phyloP scores from a whole-genome alignment of 2,329 filamentous ascomycete species.

The Cercospora zeina region DNA sequence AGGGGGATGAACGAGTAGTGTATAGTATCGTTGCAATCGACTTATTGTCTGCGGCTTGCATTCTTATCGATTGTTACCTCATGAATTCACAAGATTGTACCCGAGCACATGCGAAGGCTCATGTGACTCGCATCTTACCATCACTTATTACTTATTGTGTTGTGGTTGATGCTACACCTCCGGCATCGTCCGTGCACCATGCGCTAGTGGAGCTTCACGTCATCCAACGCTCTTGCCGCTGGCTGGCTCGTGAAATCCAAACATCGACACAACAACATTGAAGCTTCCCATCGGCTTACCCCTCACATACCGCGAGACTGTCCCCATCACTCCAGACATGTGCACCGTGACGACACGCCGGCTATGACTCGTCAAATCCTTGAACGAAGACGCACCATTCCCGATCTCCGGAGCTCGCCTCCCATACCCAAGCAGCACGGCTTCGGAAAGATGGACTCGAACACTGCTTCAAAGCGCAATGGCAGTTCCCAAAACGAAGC shows the following conservation, averaged over 20 bases:
- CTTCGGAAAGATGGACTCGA: constrained; percentile 5
- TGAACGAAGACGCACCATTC: constrained; percentile 5
- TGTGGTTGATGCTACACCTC: background rate
- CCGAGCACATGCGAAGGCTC: background rate
- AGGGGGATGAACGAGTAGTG: background rate
- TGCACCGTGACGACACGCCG: background rate
- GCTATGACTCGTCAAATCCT: constrained; percentile 9
- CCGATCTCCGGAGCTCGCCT: constrained; percentile 5
- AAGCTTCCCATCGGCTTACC: background rate
- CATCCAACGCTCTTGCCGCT: background rate
- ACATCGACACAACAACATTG: background rate
- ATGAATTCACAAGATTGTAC: background rate
- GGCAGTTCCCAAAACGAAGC: background rate
- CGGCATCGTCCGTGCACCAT: background rate
- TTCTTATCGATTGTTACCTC: background rate
- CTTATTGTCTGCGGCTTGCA: background rate
- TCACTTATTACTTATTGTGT: background rate
- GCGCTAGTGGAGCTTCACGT: background rate
- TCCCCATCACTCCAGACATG: background rate
- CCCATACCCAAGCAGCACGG: background rate
- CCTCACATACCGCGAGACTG: background rate
- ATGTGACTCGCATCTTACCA: background rate
- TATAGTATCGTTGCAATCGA: constrained; percentile 2
- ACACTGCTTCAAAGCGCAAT: background rate
- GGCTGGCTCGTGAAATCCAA: background rate